Conservation (phyloP, 306 rosid genomes). For the Ormosia semicastrata region DNA sequence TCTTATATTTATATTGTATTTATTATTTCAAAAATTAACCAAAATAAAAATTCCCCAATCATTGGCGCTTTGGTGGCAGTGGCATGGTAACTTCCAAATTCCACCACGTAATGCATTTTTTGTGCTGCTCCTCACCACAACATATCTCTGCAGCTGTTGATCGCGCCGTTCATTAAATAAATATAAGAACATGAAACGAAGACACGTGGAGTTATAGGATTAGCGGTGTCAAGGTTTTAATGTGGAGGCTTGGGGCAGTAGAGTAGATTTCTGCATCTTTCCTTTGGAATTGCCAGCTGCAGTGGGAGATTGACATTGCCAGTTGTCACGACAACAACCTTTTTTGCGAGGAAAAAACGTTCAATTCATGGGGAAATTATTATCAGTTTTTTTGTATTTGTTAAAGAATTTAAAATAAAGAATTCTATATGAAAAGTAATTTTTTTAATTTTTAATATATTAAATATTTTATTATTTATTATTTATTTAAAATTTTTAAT, state of each 20-base stretch:
- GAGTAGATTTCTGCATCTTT: no score
- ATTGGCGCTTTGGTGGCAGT: conserved; percentile 5
- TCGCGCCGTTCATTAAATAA: not conserved
- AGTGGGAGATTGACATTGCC: not conserved
- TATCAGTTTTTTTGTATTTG: no score
- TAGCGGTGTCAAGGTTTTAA: not conserved
- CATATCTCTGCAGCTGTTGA: not conserved
- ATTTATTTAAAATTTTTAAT: no score
- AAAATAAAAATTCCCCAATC: not conserved
- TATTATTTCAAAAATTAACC: not conserved
- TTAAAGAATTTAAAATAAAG: no score
- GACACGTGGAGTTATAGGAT: not conserved
- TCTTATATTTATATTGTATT: not conserved
- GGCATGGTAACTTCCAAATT: not conserved
- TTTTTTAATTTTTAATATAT: no score
- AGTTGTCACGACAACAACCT: conserved; percentile 6
- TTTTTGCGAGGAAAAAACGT: not conserved
- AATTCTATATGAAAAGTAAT: no score
- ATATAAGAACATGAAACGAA: no score
- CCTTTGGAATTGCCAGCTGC: not conserved
- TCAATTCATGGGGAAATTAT: no score
- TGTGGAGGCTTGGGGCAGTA: not conserved
- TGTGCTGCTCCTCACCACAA: not conserved
- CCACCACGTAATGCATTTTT: not conserved
- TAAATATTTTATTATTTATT: no score